Conservation (phyloP, 495 filamentous ascomycete genomes). For the Neurospora sublineolata region DNA sequence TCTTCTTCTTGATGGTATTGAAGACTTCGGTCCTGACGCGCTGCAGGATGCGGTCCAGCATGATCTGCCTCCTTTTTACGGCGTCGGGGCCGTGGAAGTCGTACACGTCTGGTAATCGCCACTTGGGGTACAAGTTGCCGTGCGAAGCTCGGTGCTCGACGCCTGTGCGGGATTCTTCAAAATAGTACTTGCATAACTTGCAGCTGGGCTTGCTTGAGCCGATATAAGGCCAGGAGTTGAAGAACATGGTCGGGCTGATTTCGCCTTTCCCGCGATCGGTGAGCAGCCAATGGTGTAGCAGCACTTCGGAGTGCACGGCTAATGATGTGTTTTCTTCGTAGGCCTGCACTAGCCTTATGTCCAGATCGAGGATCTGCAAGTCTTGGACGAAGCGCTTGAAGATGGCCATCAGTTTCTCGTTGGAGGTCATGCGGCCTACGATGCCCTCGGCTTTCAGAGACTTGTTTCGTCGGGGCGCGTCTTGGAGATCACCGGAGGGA, state of each 20-base stretch:
- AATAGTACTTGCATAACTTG: constrained; percentile 16
- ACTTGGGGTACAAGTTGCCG: constrained; percentile 14
- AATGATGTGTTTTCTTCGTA: neutral
- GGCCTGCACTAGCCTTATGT: neutral
- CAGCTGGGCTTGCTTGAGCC: constrained; percentile 21
- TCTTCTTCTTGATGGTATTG: neutral
- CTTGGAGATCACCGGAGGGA: neutral
- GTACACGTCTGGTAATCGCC: constrained; percentile 12
- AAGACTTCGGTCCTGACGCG: neutral
- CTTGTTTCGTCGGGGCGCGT: neutral
- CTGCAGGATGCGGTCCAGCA: neutral
- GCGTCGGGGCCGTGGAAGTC: neutral
- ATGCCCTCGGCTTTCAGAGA: constrained; percentile 1
- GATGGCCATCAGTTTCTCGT: neutral
- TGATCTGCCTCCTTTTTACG: neutral
- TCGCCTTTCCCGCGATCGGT: neutral
- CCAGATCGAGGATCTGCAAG: neutral
- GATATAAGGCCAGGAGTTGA: constrained; percentile 15
- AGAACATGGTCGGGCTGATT: constrained; percentile 6
- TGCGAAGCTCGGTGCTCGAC: constrained; percentile 4
- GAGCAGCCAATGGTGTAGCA: constrained; percentile 1
- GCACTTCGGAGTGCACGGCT: constrained; percentile 11
- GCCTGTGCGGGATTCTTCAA: constrained; percentile 1
- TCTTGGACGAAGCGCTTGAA: neutral
- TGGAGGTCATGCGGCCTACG: neutral